Percentiles rank a stretch among this genome's conserved stretches.
Evolutionary conservation across 176 grass and related monocot genomes (phyloP).

Genomic region (Oryza punctata): DNA sequence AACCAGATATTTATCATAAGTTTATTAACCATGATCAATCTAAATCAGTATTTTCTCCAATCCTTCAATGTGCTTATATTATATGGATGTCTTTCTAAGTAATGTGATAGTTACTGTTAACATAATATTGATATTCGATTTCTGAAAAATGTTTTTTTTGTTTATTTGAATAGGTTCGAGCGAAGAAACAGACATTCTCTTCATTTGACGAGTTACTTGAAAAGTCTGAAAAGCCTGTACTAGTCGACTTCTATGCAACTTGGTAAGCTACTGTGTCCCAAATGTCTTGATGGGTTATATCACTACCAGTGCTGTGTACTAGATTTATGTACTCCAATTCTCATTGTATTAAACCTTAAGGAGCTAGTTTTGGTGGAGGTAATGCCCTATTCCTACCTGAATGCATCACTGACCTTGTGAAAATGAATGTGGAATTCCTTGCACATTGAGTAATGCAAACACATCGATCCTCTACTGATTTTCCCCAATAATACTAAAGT

Average conservation of each 20-base stretch:
- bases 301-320: not conserved
- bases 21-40: not conserved
- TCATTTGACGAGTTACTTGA: slow-evolving; percentile 92
- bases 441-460: not conserved
- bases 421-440: not conserved
- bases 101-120: not conserved
- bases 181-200: slow-evolving; percentile 78
- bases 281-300: not conserved
- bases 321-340: not conserved
- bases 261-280: slow-evolving; percentile 52
- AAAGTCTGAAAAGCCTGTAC: slow-evolving; percentile 81
- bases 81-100: not conserved
- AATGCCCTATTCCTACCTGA: no score
- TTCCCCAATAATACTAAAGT: not conserved
- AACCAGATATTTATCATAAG: not conserved
- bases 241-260: slow-evolving; percentile 97
- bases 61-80: not conserved
- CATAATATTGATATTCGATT: not conserved
- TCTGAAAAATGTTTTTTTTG: not conserved
- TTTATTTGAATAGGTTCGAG: slow-evolving; percentile 61
- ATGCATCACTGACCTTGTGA: not conserved
- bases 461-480: not conserved
- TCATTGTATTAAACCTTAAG: not conserved
- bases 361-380: not conserved
- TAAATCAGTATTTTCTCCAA: not conserved